Evolutionary conservation across 2,329 filamentous ascomycete species (phyloP), one percentile per base, ranked within the genome.

Genomic region (Xylaria sp.): DNA sequence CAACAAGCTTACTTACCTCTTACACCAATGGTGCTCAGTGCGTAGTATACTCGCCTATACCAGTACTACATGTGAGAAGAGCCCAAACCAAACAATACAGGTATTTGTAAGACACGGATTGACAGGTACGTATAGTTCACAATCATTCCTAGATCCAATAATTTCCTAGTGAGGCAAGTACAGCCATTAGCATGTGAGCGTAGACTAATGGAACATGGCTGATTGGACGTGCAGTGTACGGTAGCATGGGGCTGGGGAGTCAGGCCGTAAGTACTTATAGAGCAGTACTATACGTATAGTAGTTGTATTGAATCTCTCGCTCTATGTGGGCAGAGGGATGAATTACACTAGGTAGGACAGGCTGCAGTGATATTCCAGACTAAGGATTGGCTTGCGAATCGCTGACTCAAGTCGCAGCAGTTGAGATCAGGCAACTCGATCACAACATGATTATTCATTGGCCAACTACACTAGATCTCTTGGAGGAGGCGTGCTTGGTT

Each of bases 141-240:
- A 60, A 46, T 59, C 35, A 59, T 49, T 59, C 57, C n/a, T 10
- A 41, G 13, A 43, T 54, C 25, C 41, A 27, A 40, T 17, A 13
- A 46, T 47, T 56, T 25, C 58, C 52, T 21, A 60, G 58, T 56
- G 31, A 40, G 52, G 58, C 58, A 56, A 46, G 58, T 60, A 56
- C 38, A 56, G 17, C 38, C 52, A 52, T 54, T 47, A 37, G 21
- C 29, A 19, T 13, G n/a, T n/a, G 17, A 33, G 19, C 13, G 6
- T 31, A 35, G 46, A 33, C 21, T 27, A 49, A 33, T 47, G 35
- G 11, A 23, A 23, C 27, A 23, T 29, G 10, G 10, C 11, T 48
- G 44, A 48, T 48, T 48, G 44, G 44, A 48, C 15, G 21, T 46
- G 29, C 17, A 29, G 29, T n/a, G 10, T 47, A 27, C 25, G 43